Percentiles rank a stretch among this genome's conserved stretches.
phyloP scores from a whole-genome alignment of 1,139 yeast genomes.

The Geotrichum phurueaensis region DNA sequence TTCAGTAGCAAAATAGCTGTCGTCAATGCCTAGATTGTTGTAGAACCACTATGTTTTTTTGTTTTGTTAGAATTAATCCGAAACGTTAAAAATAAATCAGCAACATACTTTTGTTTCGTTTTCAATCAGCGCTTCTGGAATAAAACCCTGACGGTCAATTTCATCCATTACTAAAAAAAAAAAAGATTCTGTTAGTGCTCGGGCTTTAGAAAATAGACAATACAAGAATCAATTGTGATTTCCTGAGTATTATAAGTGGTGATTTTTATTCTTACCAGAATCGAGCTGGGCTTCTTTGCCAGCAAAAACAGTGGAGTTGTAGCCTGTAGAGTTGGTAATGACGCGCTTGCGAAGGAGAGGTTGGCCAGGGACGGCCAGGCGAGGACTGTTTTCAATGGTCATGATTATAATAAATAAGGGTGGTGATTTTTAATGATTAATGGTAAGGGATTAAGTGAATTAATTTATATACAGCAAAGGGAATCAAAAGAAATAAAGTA shows the following conservation, averaged over 20 bases:
- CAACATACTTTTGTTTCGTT: conserved; percentile 54
- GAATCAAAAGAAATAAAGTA: not conserved
- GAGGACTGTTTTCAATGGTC: not conserved
- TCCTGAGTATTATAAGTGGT: not conserved
- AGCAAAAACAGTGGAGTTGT: conserved; percentile 66
- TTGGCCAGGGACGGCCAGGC: conserved; percentile 12
- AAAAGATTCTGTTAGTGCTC: not conserved
- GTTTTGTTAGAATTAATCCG: not conserved
- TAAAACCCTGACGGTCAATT: conserved; percentile 76
- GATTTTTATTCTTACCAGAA: conserved; percentile 33
- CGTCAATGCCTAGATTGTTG: conserved; percentile 82
- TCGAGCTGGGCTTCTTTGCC: conserved; percentile 81
- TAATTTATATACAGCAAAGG: not conserved
- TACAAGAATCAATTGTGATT: not conserved
- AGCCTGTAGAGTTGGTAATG: conserved; percentile 41
- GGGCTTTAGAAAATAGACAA: not conserved
- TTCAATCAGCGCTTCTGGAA: conserved; percentile 82
- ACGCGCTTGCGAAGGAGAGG: conserved; percentile 7
- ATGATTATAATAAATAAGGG: not conserved
- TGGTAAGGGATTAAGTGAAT: not conserved
- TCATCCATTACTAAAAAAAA: conserved; percentile 58
- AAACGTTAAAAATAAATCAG: not conserved
- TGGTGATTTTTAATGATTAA: not conserved
- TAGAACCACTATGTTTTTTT: conserved; percentile 89
- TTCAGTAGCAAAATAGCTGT: conserved; percentile 81